Evolutionary conservation across 345 rosid species (phyloP).

Genomic region (Pugionium dolabratum): DNA sequence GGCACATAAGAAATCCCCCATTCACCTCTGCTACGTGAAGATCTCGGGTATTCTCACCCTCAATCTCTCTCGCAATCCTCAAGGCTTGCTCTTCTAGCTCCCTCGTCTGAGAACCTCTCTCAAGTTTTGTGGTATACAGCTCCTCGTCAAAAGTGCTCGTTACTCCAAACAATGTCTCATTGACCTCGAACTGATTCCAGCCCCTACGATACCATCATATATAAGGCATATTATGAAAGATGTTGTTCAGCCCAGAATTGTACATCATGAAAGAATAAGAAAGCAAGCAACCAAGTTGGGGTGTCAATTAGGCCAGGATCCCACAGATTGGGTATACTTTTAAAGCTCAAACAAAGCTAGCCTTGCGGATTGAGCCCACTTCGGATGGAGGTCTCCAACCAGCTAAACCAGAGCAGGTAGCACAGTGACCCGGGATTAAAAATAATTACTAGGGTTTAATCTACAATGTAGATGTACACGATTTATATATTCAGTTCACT

Average conservation of each 20-base stretch:
- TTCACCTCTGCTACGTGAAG: slow-evolving; percentile 95
- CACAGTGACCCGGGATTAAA: too few species aligned
- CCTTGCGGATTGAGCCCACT: too few species aligned
- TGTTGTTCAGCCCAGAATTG: background rate
- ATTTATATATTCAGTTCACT: too few species aligned
- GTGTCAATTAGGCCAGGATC: background rate
- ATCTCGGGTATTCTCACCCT: slow-evolving; percentile 82
- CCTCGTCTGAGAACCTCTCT: slow-evolving; percentile 72
- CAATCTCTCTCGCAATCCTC: slow-evolving; percentile 93
- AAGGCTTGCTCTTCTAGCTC: slow-evolving; percentile 75
- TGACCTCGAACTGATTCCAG: slow-evolving; percentile 95
- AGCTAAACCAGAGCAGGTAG: too few species aligned
- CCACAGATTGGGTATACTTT: background rate
- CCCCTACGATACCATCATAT: slow-evolving; percentile 47
- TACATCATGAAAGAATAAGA: background rate
- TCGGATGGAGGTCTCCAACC: too few species aligned
- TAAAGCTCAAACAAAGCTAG: too few species aligned
- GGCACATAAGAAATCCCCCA: slow-evolving; percentile 30
- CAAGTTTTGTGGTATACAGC: slow-evolving; percentile 87
- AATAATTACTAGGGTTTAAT: too few species aligned
- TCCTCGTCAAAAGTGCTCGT: slow-evolving; percentile 91
- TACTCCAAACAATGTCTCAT: slow-evolving; percentile 78
- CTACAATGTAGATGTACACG: too few species aligned
- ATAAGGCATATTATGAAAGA: background rate
- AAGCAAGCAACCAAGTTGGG: background rate